Percentiles rank a stretch among this genome's conserved stretches.
Evolutionary conservation across 176 grass and related monocot genomes (phyloP).

Genomic region (Lolium rigidum): DNA sequence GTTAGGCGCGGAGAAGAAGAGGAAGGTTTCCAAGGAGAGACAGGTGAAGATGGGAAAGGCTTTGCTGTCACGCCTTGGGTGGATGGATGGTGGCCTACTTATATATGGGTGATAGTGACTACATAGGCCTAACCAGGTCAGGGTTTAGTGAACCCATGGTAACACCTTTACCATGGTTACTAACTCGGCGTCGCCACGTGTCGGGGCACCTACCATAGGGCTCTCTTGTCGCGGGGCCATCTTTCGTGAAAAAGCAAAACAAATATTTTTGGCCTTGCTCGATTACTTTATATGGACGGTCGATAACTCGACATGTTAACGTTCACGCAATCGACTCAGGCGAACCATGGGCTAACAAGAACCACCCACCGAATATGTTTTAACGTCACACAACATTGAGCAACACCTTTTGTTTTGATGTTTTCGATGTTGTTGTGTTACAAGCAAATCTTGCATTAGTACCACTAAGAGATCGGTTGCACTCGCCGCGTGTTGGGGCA

Average conservation of each 20-base stretch:
- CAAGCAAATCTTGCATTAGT: neutral
- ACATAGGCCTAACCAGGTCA: neutral
- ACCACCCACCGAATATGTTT: neutral
- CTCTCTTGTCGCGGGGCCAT: neutral
- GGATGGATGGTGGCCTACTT: neutral
- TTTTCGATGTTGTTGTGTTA: neutral
- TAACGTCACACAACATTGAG: neutral
- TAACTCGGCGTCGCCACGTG: no score
- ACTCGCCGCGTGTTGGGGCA: no score
- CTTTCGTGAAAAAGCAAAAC: neutral
- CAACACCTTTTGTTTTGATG: neutral
- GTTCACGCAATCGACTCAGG: neutral
- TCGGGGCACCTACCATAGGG: neutral
- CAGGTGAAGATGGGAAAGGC: neutral
- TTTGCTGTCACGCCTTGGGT: conserved; percentile 16
- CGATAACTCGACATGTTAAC: neutral
- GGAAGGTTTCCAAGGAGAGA: neutral
- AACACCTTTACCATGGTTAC: neutral
- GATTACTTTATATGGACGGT: neutral
- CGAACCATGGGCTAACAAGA: neutral
- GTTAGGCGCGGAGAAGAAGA: neutral
- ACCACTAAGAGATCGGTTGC: no score
- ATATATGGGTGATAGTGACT: neutral
- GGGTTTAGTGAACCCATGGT: neutral
- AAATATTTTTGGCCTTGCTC: neutral